Conservation (phyloP, 2,329 filamentous ascomycete species). For the Spiromastix sp. region DNA sequence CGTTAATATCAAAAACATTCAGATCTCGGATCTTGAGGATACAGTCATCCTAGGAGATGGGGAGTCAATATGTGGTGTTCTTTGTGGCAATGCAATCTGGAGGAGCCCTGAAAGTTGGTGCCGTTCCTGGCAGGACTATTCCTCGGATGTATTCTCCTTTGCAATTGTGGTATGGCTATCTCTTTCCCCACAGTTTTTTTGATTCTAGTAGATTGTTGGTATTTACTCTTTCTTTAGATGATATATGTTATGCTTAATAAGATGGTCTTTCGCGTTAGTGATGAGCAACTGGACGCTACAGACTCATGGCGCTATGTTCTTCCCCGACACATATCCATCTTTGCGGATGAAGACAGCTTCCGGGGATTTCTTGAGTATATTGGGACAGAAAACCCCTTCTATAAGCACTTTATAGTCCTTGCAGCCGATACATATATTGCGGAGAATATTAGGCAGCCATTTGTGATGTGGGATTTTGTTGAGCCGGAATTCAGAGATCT, state of each 20-base stretch:
- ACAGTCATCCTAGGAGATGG: conserved; percentile 17
- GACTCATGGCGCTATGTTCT: conserved; percentile 18
- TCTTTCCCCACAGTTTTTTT: conserved; percentile 1
- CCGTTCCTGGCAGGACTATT: conserved; percentile 18
- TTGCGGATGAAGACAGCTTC: conserved; percentile 32
- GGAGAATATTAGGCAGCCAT: conserved; percentile 32
- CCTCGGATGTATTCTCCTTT: conserved; percentile 28
- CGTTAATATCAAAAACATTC: conserved; percentile 15
- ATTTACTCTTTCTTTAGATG: conserved; percentile 12
- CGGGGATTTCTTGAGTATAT: conserved; percentile 33
- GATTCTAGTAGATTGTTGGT: no score
- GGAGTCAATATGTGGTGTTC: conserved; percentile 15
- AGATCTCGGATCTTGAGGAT: conserved; percentile 24
- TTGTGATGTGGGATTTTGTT: conserved; percentile 28
- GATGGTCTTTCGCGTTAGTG: conserved; percentile 19
- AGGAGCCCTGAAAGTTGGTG: conserved; percentile 27
- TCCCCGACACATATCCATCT: conserved; percentile 36
- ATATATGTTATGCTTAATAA: conserved; percentile 22
- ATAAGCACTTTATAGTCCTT: conserved; percentile 28
- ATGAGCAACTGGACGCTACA: conserved; percentile 13
- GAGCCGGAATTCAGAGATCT: conserved; percentile 25
- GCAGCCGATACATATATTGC: conserved; percentile 26
- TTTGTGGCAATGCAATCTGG: conserved; percentile 25
- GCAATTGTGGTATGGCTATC: conserved; percentile 18
- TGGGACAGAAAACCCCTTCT: conserved; percentile 29